Evolutionary conservation across 257 asterid species (phyloP).

Genomic region (Mitragyna speciosa): DNA sequence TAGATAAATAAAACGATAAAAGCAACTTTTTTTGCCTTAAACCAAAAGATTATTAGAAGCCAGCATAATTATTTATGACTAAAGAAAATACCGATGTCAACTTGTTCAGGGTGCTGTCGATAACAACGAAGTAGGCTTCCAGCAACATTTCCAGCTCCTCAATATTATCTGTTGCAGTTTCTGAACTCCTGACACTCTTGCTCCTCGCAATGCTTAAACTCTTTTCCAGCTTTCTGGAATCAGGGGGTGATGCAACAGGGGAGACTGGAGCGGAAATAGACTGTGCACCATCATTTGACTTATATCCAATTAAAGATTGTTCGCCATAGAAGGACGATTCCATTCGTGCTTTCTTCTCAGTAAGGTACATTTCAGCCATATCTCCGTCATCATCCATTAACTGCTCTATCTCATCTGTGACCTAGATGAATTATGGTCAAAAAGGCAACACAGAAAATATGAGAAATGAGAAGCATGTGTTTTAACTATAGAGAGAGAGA

Average conservation of each 20-base stretch:
- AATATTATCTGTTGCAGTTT: conserved; percentile 60
- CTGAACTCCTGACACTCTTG: conserved; percentile 86
- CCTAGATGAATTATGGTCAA: conserved; percentile 51
- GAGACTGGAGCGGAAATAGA: conserved; percentile 93
- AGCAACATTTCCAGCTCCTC: conserved; percentile 97
- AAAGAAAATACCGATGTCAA: conserved; percentile 79
- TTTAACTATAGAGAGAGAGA: conserved; percentile 13
- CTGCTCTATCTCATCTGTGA: conserved; percentile 98
- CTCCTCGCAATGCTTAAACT: conserved; percentile 90
- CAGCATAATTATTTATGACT: neutral
- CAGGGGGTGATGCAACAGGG: conserved; percentile 93
- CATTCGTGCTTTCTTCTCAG: conserved; percentile 83
- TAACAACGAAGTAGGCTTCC: conserved; percentile 99
- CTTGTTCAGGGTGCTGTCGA: conserved; percentile 95
- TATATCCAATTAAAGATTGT: conserved; percentile 69
- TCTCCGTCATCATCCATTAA: conserved; percentile 99
- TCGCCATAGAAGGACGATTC: conserved; percentile 81
- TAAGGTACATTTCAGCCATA: conserved; percentile 99
- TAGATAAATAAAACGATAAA: conserved; percentile 15
- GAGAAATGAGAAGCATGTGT: conserved; percentile 21
- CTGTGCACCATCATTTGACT: conserved; percentile 66
- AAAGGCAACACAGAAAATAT: conserved; percentile 23
- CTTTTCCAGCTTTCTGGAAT: conserved; percentile 83
- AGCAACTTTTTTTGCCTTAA: conserved; percentile 9
- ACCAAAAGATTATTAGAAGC: neutral